Evolutionary conservation across 1,284 basidiomycete species (phyloP).

Genomic region (Waitea zeae): DNA sequence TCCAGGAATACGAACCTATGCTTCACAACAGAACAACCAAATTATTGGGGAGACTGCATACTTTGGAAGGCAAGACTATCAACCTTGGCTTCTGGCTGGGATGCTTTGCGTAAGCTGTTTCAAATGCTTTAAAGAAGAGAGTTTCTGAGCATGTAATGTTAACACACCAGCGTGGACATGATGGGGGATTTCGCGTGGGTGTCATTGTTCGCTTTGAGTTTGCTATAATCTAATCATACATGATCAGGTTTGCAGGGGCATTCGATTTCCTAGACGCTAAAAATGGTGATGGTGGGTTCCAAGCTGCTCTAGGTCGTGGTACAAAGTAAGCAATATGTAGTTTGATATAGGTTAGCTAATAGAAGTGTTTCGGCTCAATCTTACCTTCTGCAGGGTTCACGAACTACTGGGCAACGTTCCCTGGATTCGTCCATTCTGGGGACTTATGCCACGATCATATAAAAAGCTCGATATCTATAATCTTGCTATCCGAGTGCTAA

Average conservation of each 20-base stretch:
- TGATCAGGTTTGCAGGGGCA: too few relatives aligned
- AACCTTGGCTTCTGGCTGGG: not conserved
- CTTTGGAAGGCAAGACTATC: not conserved
- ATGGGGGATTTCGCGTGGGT: too few relatives aligned
- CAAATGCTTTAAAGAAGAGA: too few relatives aligned
- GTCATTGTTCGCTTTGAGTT: too few relatives aligned
- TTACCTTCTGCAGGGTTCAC: not conserved
- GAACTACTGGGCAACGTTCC: not conserved
- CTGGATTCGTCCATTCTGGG: not conserved
- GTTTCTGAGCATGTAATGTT: too few relatives aligned
- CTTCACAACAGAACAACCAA: not conserved
- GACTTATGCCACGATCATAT: not conserved
- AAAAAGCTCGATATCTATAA: not conserved
- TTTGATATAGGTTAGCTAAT: too few relatives aligned
- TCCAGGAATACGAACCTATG: not conserved
- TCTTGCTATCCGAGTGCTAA: not conserved
- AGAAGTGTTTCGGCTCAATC: too few relatives aligned
- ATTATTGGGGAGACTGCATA: not conserved
- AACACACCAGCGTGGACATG: not conserved
- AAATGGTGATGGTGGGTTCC: not conserved
- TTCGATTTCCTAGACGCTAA: too few relatives aligned
- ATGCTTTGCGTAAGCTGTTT: not conserved
- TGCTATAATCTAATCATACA: too few relatives aligned
- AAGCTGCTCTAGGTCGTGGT: too few relatives aligned
- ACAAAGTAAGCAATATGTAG: too few relatives aligned